phyloP scores from a whole-genome alignment of 305 asterid species.

The Caryopteris hybrid region DNA sequence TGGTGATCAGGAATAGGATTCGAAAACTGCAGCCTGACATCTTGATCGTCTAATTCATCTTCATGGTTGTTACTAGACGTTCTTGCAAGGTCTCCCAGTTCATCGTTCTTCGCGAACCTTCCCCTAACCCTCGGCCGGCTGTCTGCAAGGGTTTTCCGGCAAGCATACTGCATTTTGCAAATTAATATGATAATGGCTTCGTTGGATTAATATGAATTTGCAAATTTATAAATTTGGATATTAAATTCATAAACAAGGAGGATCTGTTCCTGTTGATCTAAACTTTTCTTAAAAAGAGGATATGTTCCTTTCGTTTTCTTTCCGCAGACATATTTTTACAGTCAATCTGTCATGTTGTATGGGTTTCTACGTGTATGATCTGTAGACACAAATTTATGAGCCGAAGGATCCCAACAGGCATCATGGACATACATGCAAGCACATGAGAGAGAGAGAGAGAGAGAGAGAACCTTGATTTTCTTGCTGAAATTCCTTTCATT shows the following conservation, averaged over 20 bases:
- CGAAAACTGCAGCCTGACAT: conserved; percentile 35
- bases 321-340: no score
- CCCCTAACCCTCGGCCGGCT: conserved; percentile 90
- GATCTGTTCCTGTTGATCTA: conserved; percentile 2
- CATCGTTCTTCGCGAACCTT: conserved; percentile 80
- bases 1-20: conserved; percentile 23
- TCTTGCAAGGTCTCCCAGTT: conserved; percentile 47
- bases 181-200: no score
- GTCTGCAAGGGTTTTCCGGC: conserved; percentile 89
- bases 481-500: conserved; percentile 91
- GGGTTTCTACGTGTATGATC: background rate
- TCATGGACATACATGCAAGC: background rate
- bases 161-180: conserved; percentile 62
- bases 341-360: no score
- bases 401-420: background rate
- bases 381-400: background rate
- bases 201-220: no score
- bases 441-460: background rate
- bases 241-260: background rate
- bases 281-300: background rate
- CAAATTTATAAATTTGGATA: no score
- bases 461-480: conserved; percentile 71
- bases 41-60: conserved; percentile 58
- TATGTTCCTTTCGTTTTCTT: background rate
- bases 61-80: conserved; percentile 41